phyloP scores from a whole-genome alignment of 257 asterid species.

The Gynochthodes officinalis region DNA sequence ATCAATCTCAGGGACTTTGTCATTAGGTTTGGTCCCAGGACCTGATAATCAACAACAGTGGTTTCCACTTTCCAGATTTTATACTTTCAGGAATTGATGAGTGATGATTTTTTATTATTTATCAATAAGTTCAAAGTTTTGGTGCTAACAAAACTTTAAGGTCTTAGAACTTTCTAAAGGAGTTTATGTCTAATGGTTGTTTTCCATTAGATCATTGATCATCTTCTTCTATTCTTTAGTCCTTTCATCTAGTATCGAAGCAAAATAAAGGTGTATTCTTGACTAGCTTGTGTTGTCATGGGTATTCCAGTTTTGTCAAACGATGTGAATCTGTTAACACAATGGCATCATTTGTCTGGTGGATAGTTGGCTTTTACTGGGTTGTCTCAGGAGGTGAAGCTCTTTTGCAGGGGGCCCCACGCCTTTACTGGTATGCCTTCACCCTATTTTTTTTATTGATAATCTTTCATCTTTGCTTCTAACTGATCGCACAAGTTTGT shows the following conservation, averaged over 20 bases:
- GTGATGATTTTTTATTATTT: not conserved
- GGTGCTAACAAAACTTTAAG: not conserved
- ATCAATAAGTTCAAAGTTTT: not conserved
- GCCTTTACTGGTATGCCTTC: constrained; percentile 69
- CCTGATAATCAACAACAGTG: not conserved
- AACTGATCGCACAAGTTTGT: not conserved
- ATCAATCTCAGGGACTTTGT: not conserved
- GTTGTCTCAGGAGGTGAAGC: constrained; percentile 77
- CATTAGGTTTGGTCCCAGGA: not conserved
- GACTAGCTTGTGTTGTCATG: constrained; percentile 9
- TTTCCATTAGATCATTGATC: not conserved
- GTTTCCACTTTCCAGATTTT: not conserved
- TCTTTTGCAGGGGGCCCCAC: constrained; percentile 71
- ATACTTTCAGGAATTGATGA: not conserved
- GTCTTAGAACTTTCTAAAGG: not conserved
- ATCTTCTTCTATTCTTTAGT: not conserved
- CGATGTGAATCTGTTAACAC: constrained; percentile 88
- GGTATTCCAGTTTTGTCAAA: constrained; percentile 51
- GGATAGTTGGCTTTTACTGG: constrained; percentile 97
- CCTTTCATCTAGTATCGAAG: not conserved
- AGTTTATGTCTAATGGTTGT: not conserved
- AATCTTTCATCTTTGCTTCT: not conserved
- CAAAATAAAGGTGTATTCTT: not conserved
- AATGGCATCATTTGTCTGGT: constrained; percentile 85
- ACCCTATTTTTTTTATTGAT: constrained; percentile 10